These are phyloP conservation scores for Xylaria longipes DNA, from an alignment of 495 filamentous ascomycete species.

Conservation along the genomic window DNA sequence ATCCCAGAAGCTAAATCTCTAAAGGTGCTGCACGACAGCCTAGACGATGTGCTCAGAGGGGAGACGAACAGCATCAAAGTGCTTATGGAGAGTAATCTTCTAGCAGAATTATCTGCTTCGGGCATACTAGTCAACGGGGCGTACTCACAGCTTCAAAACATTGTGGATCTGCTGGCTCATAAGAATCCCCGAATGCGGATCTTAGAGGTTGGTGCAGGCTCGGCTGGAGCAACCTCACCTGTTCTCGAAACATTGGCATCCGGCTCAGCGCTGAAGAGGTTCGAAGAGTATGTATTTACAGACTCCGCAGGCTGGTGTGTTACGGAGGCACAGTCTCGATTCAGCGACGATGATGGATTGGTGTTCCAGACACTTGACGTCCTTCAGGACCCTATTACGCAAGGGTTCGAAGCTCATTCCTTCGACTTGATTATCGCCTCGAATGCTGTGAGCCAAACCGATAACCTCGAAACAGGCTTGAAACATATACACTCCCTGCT, in stretches of 20 bases:
- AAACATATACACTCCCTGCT: neutral
- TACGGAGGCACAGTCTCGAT: neutral
- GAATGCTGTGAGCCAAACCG: neutral
- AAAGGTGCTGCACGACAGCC: neutral
- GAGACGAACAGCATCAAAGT: slow-evolving; percentile 3
- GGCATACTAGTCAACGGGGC: neutral
- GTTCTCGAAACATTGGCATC: neutral
- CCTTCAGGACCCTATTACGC: slow-evolving; percentile 44
- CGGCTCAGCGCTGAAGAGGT: neutral
- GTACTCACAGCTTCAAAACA: slow-evolving; percentile 14
- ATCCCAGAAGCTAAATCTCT: neutral
- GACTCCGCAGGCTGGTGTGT: neutral
- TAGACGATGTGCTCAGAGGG: neutral
- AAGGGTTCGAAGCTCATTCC: slow-evolving; percentile 48
- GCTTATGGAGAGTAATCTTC: neutral
- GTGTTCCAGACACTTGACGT: slow-evolving; percentile 53
- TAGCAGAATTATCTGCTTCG: neutral
- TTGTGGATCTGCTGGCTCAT: neutral
- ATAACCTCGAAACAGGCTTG: neutral
- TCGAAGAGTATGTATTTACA: slow-evolving; percentile 2
- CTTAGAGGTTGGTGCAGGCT: neutral
- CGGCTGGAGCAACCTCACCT: neutral
- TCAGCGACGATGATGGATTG: slow-evolving; percentile 32
- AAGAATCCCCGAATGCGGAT: slow-evolving; percentile 10
- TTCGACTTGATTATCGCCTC: slow-evolving; percentile 59